phyloP scores from a whole-genome alignment of 2,329 filamentous ascomycete species.

The Colletotrichum siamense region DNA sequence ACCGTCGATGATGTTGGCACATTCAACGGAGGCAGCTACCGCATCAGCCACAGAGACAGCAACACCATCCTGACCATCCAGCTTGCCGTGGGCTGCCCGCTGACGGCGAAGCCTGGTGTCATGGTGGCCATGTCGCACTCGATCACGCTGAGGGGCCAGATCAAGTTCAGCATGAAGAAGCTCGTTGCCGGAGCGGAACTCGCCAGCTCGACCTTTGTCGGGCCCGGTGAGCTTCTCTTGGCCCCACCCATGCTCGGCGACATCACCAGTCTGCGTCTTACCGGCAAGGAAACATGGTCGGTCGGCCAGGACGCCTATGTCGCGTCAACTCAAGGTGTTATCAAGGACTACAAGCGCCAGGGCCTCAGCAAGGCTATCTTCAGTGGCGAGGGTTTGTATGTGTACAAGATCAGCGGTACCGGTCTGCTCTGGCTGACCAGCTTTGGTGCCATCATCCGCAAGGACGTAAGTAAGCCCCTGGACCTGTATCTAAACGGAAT shows the following conservation, averaged over 20 bases:
- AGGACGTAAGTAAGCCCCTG: conserved; percentile 71
- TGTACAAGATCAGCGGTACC: conserved; percentile 82
- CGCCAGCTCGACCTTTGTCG: conserved; percentile 79
- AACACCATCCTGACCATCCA: conserved; percentile 92
- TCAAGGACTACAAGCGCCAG: conserved; percentile 88
- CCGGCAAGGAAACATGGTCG: conserved; percentile 77
- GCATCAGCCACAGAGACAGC: conserved; percentile 89
- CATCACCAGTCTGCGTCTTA: conserved; percentile 79
- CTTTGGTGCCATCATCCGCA: conserved; percentile 93
- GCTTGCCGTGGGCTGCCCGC: conserved; percentile 85
- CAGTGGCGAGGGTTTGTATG: conserved; percentile 88
- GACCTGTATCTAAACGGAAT: conserved; percentile 8
- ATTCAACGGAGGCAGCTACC: conserved; percentile 94
- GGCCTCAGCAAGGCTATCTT: conserved; percentile 90
- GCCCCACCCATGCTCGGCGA: conserved; percentile 84
- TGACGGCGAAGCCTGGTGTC: conserved; percentile 80
- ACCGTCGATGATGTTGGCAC: conserved; percentile 87
- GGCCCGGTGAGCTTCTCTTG: conserved; percentile 88
- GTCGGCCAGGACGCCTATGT: conserved; percentile 89
- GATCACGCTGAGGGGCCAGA: conserved; percentile 79
- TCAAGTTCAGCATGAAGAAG: conserved; percentile 93
- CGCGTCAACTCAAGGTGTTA: conserved; percentile 82
- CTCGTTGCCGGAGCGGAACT: conserved; percentile 84
- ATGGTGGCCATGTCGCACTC: conserved; percentile 97
- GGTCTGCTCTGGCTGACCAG: conserved; percentile 90